A percentile compares a stretch with the other conserved stretches of the same genome.
Conservation (phyloP, 1,284 basidiomycete species). For the Hypsizygus ulmarius region DNA sequence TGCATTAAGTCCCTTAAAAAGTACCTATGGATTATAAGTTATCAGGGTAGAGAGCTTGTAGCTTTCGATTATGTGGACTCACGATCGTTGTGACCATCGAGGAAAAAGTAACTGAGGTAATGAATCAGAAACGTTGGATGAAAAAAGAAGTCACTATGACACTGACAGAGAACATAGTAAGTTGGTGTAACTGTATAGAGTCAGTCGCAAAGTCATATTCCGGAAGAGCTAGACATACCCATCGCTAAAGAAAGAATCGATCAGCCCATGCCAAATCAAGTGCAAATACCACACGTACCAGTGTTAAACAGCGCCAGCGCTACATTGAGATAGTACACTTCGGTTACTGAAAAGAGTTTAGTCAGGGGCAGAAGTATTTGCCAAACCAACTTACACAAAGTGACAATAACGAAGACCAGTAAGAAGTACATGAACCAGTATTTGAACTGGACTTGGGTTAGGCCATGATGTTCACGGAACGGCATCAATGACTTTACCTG, state of each 20-base stretch:
- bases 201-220: background rate
- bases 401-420: slow-evolving; percentile 81
- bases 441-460: slow-evolving; percentile 51
- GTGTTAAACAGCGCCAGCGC: slow-evolving; percentile 96
- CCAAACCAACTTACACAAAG: slow-evolving; percentile 55
- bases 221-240: slow-evolving; percentile 46
- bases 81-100: slow-evolving; percentile 87
- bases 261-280: slow-evolving; percentile 14
- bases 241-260: slow-evolving; percentile 52
- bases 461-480: background rate
- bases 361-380: background rate
- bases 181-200: slow-evolving; percentile 72
- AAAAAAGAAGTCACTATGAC: background rate
- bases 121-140: slow-evolving; percentile 23
- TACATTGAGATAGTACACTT: slow-evolving; percentile 96
- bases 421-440: slow-evolving; percentile 89
- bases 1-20: slow-evolving; percentile 90
- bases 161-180: slow-evolving; percentile 81
- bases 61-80: slow-evolving; percentile 16
- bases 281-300: slow-evolving; percentile 40
- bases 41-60: background rate
- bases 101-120: slow-evolving; percentile 71
- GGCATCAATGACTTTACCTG: slow-evolving; percentile 49
- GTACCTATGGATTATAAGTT: slow-evolving; percentile 46
- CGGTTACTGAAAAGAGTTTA: slow-evolving; percentile 58